Conservation (phyloP, 2,329 filamentous ascomycete genomes). For the Dactylellina parvicollis region DNA sequence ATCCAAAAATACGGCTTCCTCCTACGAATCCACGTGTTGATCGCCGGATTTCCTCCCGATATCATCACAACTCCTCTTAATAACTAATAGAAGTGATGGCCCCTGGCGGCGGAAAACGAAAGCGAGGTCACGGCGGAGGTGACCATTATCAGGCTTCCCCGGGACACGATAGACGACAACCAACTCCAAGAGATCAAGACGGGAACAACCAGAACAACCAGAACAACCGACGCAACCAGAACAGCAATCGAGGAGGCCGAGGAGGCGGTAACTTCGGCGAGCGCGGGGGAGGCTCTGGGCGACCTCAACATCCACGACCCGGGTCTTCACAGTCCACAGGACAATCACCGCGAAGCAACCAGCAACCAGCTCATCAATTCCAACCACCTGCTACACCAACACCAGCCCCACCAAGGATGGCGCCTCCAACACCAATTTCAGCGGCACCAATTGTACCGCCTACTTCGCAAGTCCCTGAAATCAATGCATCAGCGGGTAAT, state of each 20-base stretch:
- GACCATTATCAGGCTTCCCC: constrained; percentile 50
- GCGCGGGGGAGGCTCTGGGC: constrained; percentile 26
- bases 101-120: constrained; percentile 51
- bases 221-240: constrained; percentile 35
- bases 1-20: neutral
- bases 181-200: constrained; percentile 33
- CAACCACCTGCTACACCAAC: constrained; percentile 39
- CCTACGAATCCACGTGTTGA: constrained; percentile 8
- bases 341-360: constrained; percentile 35
- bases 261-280: constrained; percentile 35
- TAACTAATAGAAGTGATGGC: constrained; percentile 37
- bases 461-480: constrained; percentile 28
- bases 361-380: constrained; percentile 26
- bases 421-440: constrained; percentile 15
- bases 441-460: constrained; percentile 16
- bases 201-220: constrained; percentile 12
- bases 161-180: constrained; percentile 42
- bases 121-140: constrained; percentile 38
- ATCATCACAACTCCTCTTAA: neutral
- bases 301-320: constrained; percentile 43
- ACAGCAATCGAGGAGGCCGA: constrained; percentile 36
- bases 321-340: constrained; percentile 47
- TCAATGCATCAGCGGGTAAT: constrained; percentile 37
- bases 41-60: neutral
- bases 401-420: constrained; percentile 26